phyloP scores from a whole-genome alignment of 768 basidiomycete genomes.

The Suillus plorans region DNA sequence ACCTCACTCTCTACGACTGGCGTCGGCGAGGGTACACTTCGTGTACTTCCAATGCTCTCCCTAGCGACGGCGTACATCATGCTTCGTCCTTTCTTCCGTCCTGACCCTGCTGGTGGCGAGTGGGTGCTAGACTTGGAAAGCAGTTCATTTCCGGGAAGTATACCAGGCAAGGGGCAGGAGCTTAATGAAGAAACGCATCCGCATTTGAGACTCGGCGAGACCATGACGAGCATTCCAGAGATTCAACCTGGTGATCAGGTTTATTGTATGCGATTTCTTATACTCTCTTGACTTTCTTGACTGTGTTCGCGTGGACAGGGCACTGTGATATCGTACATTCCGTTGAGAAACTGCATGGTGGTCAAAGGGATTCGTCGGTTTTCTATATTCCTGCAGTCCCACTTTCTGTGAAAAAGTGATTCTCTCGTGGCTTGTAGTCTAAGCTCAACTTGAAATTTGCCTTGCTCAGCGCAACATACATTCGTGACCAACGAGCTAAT shows the following conservation, averaged over 20 bases:
- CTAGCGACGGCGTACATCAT: constrained; percentile 60
- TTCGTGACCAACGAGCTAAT: constrained; percentile 47
- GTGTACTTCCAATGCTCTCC: constrained; percentile 56
- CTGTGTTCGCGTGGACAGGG: constrained; percentile 31
- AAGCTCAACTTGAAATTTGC: not conserved
- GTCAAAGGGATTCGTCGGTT: constrained; percentile 51
- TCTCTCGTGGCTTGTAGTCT: not conserved
- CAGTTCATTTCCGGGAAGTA: constrained; percentile 53
- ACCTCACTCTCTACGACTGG: constrained; percentile 53
- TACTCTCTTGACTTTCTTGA: not conserved
- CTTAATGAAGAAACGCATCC: constrained; percentile 58
- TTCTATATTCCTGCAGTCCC: constrained; percentile 58
- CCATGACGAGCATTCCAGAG: constrained; percentile 57
- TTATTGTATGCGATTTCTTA: constrained; percentile 40
- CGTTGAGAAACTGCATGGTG: constrained; percentile 49
- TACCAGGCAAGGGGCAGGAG: constrained; percentile 55
- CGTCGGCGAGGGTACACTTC: constrained; percentile 60
- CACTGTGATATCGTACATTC: constrained; percentile 58
- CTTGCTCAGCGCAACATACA: constrained; percentile 42
- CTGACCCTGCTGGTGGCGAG: constrained; percentile 34
- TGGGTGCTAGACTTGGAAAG: constrained; percentile 58
- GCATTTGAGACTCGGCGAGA: constrained; percentile 53
- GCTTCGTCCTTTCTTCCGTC: constrained; percentile 66
- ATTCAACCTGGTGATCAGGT: constrained; percentile 68
- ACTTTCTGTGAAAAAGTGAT: constrained; percentile 49